phyloP scores from a whole-genome alignment of 345 rosid species.

The Brassica nigra region DNA sequence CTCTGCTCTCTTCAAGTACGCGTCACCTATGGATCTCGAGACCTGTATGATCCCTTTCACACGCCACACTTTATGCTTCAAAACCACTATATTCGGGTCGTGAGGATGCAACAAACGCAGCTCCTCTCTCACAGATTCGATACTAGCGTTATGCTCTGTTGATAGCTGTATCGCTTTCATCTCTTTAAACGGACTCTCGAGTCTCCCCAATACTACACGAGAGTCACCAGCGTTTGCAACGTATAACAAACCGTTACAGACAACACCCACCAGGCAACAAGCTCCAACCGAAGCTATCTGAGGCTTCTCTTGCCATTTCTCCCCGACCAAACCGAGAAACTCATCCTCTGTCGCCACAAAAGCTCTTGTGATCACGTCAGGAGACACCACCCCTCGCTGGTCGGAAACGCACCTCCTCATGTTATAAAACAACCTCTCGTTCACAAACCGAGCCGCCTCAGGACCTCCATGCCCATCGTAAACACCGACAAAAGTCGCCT shows the following conservation, averaged over 20 bases:
- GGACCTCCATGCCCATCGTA: slow-evolving; percentile 99
- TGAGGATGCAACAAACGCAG: slow-evolving; percentile 82
- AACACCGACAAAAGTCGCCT: slow-evolving; percentile 92
- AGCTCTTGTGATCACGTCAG: slow-evolving; percentile 79
- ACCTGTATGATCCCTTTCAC: slow-evolving; percentile 97
- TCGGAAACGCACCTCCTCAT: slow-evolving; percentile 72
- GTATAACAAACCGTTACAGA: slow-evolving; percentile 75
- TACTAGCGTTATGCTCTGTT: slow-evolving; percentile 83
- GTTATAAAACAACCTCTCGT: slow-evolving; percentile 65
- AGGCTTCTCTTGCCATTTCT: slow-evolving; percentile 66
- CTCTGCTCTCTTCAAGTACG: slow-evolving; percentile 84
- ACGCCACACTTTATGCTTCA: slow-evolving; percentile 95
- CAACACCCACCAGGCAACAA: slow-evolving; percentile 86
- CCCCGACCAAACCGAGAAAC: slow-evolving; percentile 73
- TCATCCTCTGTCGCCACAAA: slow-evolving; percentile 89
- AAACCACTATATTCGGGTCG: slow-evolving; percentile 90
- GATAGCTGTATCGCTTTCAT: slow-evolving; percentile 87
- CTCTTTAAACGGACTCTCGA: slow-evolving; percentile 53
- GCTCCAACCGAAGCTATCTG: slow-evolving; percentile 95
- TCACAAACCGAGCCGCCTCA: slow-evolving; percentile 84
- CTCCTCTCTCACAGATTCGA: slow-evolving; percentile 91
- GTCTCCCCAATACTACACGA: slow-evolving; percentile 78
- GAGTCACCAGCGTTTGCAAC: slow-evolving; percentile 98
- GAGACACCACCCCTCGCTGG: slow-evolving; percentile 69
- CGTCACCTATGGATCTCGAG: slow-evolving; percentile 96